phyloP scores from a whole-genome alignment of 176 grass and related monocot genomes.

The Triticum timopheevii region DNA sequence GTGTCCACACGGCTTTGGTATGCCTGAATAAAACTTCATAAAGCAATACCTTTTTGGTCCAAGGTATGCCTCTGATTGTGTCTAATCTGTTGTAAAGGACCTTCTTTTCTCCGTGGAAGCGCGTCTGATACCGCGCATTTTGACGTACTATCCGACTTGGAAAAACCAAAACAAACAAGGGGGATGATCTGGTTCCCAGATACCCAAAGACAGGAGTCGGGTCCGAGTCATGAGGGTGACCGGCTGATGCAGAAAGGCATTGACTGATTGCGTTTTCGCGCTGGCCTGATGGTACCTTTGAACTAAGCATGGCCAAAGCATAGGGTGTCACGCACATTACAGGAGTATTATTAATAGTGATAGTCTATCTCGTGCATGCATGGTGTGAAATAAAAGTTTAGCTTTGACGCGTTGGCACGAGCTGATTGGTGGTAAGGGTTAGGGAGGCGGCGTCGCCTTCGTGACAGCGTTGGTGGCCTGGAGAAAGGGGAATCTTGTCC shows the following conservation, averaged over 20 bases:
- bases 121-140: not conserved
- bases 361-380: not conserved
- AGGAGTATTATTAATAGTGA: not conserved
- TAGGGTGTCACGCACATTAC: not conserved
- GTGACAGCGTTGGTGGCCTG: not conserved
- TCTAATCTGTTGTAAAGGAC: not conserved
- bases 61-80: not conserved
- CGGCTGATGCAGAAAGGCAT: conserved; percentile 5
- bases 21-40: not conserved
- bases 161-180: not conserved
- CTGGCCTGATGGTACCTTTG: conserved; percentile 29
- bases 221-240: conserved; percentile 22
- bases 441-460: not conserved
- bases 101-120: not conserved
- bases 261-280: conserved; percentile 20
- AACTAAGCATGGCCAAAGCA: not conserved
- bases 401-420: not conserved
- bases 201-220: conserved; percentile 31
- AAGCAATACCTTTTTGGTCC: conserved; percentile 5
- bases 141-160: not conserved
- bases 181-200: conserved; percentile 7
- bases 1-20: not conserved
- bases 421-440: not conserved
- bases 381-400: not conserved
- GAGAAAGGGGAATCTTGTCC: conserved; percentile 2